Conservation (phyloP, 345 rosid species). For the Citrus unshiu region DNA sequence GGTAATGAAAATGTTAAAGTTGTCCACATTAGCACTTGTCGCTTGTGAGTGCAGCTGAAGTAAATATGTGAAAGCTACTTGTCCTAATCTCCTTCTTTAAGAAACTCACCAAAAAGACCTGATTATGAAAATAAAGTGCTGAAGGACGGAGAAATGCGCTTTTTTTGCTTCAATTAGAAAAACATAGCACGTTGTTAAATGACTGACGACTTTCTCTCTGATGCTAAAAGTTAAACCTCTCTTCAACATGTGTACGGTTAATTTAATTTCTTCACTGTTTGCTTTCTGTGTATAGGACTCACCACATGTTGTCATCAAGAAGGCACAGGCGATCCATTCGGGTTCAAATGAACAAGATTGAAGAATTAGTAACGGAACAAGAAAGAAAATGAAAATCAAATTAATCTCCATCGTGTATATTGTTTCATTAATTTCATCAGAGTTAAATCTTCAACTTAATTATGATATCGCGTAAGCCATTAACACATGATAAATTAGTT, state of each 20-base stretch:
- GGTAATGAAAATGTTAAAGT: no score
- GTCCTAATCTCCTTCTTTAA: background rate
- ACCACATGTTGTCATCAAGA: background rate
- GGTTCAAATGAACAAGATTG: background rate
- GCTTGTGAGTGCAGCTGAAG: background rate
- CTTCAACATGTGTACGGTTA: background rate
- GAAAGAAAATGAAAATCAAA: background rate
- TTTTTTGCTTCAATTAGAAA: background rate
- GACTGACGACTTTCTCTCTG: background rate
- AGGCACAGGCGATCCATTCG: background rate
- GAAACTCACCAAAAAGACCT: background rate
- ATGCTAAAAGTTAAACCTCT: background rate
- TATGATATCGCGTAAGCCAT: accelerated
- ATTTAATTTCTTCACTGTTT: background rate
- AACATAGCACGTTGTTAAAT: background rate
- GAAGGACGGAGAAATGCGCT: background rate
- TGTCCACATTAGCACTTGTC: no score
- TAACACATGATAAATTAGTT: no score
- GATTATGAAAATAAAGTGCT: background rate
- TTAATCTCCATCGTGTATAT: no score
- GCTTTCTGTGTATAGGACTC: background rate
- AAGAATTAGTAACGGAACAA: background rate
- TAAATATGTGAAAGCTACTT: background rate
- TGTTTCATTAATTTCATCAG: no score
- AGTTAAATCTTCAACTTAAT: no score